Evolutionary conservation across 164 flowering plant genomes (phyloP), one percentile per base, ranked within the genome.

Genomic region (Nymphaea colorata): DNA sequence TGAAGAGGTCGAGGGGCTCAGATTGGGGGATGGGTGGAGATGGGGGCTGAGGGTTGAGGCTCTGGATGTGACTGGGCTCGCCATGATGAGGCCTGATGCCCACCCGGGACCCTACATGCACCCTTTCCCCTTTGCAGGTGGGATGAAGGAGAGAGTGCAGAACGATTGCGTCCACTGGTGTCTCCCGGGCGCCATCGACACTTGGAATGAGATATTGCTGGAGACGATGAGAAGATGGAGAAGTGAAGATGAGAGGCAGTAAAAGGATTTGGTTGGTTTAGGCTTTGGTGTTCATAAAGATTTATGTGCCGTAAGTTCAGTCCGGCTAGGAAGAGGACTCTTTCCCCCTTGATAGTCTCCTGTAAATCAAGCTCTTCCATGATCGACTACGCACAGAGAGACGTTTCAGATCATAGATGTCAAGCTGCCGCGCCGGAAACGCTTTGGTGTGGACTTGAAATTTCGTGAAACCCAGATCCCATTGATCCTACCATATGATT

Each of bases 81-180:
- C 97, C 0, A 42, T 82, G 60, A 67, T 94, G 86, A 84, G 99
- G 70, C 93, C 97, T 0, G 99, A 94, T 63, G 98, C 90, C 5
- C 99, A 94, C 64, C 99, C 99, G 0, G 99, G 99, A 3, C 98
- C 97, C 7, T 94, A 91, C 67, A 87, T 91, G 97, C 16, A 90
- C 66, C 84, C 89, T 5, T 61, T 61, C 16, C 64, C 64, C 25
- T 72, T 76, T 67, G 90, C 89, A 2, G 73, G 88, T 65, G 95
- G 93, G 6, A 75, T 77, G 47, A 41, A 41, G 18, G 93, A 93
- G 14, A 75, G 86, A 1, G 90, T 91, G 4, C 95, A 86, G 70
- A 88, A 91, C 69, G 98, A 94, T 65, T 94, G 99, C 74, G 88
- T 94, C 3, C 99, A 91, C 74, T 94, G 99, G 99, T 94, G 99